Evolutionary conservation across 208 protist genomes (phyloP).

Genomic region (Trypanosoma lewisi): DNA sequence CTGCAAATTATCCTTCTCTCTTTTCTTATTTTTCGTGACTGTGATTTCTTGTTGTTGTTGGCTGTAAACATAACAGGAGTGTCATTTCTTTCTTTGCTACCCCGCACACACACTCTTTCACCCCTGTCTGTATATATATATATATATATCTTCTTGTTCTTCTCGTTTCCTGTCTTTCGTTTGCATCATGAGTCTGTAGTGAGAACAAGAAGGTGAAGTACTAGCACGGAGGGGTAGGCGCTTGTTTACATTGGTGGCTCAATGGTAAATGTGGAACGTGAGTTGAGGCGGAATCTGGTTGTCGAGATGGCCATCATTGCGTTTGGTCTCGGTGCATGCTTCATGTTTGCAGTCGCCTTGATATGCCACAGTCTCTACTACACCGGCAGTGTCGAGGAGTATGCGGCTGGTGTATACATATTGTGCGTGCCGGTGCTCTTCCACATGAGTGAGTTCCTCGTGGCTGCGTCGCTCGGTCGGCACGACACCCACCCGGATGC

Average conservation of each 20-base stretch:
- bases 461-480: conserved; percentile 36
- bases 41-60: not conserved
- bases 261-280: conserved; percentile 9
- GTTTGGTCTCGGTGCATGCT: conserved; percentile 53
- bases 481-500: conserved; percentile 70
- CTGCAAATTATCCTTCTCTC: not conserved
- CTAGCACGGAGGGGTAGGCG: no score
- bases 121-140: conserved; percentile 10
- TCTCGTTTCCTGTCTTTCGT: not conserved
- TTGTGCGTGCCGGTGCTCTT: conserved; percentile 61
- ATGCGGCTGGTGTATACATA: conserved; percentile 62
- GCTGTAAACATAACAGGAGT: not conserved
- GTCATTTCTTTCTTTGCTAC: not conserved
- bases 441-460: conserved; percentile 79
- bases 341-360: conserved; percentile 32
- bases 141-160: conserved; percentile 18
- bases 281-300: conserved; percentile 43
- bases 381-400: conserved; percentile 31
- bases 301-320: conserved; percentile 48
- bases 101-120: not conserved
- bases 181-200: no score
- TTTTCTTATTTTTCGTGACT: no score
- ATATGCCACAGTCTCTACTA: conserved; percentile 32
- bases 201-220: no score
- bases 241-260: not conserved